Percentiles rank a stretch among this genome's conserved stretches.
Evolutionary conservation across 2,329 filamentous ascomycete genomes (phyloP).

Genomic region (Colletotrichum lupini): DNA sequence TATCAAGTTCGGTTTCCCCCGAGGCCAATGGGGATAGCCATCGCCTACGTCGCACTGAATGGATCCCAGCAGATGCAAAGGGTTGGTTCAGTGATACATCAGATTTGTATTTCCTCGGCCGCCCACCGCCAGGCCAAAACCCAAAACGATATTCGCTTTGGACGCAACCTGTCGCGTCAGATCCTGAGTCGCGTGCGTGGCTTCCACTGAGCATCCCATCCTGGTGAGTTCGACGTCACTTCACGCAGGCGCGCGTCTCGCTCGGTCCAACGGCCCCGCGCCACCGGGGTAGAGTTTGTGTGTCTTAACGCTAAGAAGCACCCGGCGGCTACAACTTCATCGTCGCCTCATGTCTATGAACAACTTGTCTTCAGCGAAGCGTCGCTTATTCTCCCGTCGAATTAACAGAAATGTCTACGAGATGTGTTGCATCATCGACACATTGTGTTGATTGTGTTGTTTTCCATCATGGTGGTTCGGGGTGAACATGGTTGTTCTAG

Average conservation of each 20-base stretch:
- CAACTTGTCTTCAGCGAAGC: neutral
- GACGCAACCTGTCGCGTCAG: neutral
- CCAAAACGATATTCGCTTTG: neutral
- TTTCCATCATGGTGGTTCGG: neutral
- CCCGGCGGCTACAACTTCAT: neutral
- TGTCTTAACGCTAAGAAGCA: neutral
- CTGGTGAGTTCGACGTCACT: neutral
- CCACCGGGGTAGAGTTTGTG: neutral
- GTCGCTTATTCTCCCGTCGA: no score
- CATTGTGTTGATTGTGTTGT: neutral
- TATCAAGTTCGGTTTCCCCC: no score
- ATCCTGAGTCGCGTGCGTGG: neutral
- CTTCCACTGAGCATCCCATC: neutral
- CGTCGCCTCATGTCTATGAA: neutral
- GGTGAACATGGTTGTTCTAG: neutral
- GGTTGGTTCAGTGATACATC: neutral
- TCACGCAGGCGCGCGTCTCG: slow-evolving; percentile 5
- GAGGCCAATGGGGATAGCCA: neutral
- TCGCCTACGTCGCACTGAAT: neutral
- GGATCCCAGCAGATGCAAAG: neutral
- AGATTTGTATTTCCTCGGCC: neutral
- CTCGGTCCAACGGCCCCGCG: neutral
- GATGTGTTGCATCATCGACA: neutral
- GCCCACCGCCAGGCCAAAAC: neutral
- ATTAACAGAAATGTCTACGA: no score